Base-by-base conservation (phyloP, 164 flowering plant genomes). In the Macadamia tetraphylla region DNA sequence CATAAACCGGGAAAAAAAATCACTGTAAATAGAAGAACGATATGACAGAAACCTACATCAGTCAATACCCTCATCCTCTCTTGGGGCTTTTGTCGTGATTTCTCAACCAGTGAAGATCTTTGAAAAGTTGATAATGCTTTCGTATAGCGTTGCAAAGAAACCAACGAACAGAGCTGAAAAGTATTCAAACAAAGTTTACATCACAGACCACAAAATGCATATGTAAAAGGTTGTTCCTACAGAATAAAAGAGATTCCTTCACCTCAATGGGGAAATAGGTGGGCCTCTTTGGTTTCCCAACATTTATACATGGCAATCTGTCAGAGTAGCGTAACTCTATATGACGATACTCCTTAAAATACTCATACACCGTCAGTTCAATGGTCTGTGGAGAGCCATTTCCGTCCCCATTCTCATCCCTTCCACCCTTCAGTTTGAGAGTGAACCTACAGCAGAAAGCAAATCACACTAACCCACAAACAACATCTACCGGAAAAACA, bases 91-190 rank as follows among this genome's bases (percentile, higher is more conserved):
- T 92, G 99, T 40, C 99, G 81, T 11, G 98, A 92, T 72, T 83
- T 95, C 70, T 92, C 98, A 15, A 95, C 99, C 1, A 95, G 80
- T 0, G 98, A 80, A 44, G 99, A 74, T 70, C 98, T 80, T 67
- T 92, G 99, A 18, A 79, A 69, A 17, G 80, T 82, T 3, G 87
- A 68, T 10, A 95, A 74, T 0, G 99, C 80, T 74, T 90, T 90
- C 1, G 99, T 92, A 55, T 95, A 95, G 0, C 98, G 85, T 84
- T 95, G 97, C 52, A 92, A 64, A 2, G 99, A 86, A 13, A 95
- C 92, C 68, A 95, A 69, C 0, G 79, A 5, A 71, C 99, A 95
- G 0, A 92, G 89, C 99, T 95, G 68, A 18, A 66, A 53, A 64
- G 60, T 30, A 62, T 61, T 40, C 2, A 8, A 43, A 43, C 10